phyloP scores from a whole-genome alignment of 192 early-diverging fungal species.

The Radiomyces spectabilis region DNA sequence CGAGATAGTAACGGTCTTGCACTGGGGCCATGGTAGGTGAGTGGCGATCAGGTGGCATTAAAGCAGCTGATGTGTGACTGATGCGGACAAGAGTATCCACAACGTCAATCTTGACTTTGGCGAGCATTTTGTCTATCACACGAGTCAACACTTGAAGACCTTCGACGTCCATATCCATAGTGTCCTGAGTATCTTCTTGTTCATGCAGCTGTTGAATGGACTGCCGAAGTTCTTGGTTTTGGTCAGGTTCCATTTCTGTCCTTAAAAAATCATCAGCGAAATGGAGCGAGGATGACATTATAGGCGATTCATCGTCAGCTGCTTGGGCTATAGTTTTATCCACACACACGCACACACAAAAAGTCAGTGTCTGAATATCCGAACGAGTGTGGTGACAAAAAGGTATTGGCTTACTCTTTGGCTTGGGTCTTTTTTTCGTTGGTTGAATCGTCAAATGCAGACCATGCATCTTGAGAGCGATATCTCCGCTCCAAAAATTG shows the following conservation, averaged over 20 bases:
- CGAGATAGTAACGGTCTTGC: slow-evolving; percentile 39
- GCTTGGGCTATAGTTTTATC: neutral
- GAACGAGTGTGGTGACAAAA: neutral
- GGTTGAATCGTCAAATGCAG: slow-evolving; percentile 49
- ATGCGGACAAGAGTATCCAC: slow-evolving; percentile 44
- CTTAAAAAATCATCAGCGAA: slow-evolving; percentile 86
- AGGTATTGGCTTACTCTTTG: neutral
- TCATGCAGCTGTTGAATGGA: slow-evolving; percentile 44
- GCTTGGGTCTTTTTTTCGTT: neutral
- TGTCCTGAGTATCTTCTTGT: slow-evolving; percentile 6
- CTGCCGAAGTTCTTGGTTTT: slow-evolving; percentile 52
- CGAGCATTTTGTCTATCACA: slow-evolving; percentile 81
- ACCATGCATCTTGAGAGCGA: slow-evolving; percentile 63
- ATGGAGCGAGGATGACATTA: slow-evolving; percentile 75
- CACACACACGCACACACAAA: neutral
- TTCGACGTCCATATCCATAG: slow-evolving; percentile 33
- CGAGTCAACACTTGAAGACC: slow-evolving; percentile 72
- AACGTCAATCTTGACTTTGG: slow-evolving; percentile 66
- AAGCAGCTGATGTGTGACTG: slow-evolving; percentile 34
- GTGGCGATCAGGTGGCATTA: slow-evolving; percentile 8
- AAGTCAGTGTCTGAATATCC: no score
- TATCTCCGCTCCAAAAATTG: slow-evolving; percentile 76
- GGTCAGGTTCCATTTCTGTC: slow-evolving; percentile 50
- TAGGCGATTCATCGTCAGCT: slow-evolving; percentile 43
- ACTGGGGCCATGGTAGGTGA: neutral